phyloP scores from a whole-genome alignment of 129 eudicot genomes.

The Arctium lappa region DNA sequence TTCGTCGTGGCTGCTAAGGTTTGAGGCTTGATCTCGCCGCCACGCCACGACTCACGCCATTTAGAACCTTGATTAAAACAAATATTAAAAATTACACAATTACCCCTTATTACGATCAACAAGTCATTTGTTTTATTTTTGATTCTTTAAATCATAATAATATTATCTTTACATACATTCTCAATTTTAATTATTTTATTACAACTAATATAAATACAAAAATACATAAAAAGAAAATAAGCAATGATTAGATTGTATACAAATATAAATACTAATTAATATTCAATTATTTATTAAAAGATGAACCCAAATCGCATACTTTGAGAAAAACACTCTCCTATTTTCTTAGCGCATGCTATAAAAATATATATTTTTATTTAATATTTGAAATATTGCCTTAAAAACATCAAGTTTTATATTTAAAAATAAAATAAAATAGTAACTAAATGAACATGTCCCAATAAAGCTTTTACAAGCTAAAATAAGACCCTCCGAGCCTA shows the following conservation, averaged over 20 bases:
- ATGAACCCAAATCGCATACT: not conserved
- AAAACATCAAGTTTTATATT: slow-evolving; percentile 4
- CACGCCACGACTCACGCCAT: too few relatives aligned
- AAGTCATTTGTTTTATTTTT: not conserved
- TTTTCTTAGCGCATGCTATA: not conserved
- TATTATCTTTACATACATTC: too few relatives aligned
- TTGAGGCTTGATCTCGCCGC: too few relatives aligned
- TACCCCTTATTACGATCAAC: not conserved
- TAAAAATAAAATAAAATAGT: not conserved
- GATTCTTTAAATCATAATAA: not conserved
- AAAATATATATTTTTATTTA: not conserved
- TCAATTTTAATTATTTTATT: too few relatives aligned
- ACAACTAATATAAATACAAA: too few relatives aligned
- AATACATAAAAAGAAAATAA: not conserved
- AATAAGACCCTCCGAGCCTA: slow-evolving; percentile 17
- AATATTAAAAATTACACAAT: too few relatives aligned
- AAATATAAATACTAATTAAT: not conserved
- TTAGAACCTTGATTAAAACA: too few relatives aligned
- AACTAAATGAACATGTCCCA: slow-evolving; percentile 22
- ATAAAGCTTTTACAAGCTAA: slow-evolving; percentile 26
- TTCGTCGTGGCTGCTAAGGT: too few relatives aligned
- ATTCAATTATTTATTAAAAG: not conserved
- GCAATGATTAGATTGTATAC: not conserved
- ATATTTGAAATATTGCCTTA: not conserved
- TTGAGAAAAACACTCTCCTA: not conserved